Conservation (phyloP, 208 protist species). For the Blastocrithidia nonstop region DNA sequence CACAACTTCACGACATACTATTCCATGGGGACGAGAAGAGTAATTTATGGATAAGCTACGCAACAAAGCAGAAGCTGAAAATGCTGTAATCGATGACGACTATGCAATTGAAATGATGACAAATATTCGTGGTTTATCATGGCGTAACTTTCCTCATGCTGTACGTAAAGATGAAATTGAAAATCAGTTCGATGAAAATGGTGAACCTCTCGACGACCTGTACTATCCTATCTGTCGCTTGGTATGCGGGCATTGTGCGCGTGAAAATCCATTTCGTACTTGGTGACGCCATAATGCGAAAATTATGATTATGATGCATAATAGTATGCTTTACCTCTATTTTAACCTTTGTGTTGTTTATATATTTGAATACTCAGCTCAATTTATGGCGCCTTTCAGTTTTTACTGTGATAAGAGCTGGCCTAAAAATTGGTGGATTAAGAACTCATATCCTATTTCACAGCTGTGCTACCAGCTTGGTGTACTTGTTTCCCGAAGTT, state of each 20-base stretch:
- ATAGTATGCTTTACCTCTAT: conserved; percentile 48
- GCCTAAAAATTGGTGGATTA: conserved; percentile 38
- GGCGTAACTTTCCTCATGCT: not conserved
- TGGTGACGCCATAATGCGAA: conserved; percentile 31
- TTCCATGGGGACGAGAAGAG: conserved; percentile 20
- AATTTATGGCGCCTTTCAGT: conserved; percentile 72
- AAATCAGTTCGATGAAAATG: conserved; percentile 4
- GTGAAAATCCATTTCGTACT: conserved; percentile 7
- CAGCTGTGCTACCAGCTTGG: conserved; percentile 87
- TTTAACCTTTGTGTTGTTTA: conserved; percentile 74
- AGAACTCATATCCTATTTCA: conserved; percentile 63
- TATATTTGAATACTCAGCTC: conserved; percentile 74
- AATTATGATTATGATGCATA: conserved; percentile 23
- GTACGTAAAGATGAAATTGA: conserved; percentile 2
- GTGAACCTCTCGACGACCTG: conserved; percentile 7
- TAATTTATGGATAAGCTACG: conserved; percentile 12
- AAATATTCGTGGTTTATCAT: conserved; percentile 2
- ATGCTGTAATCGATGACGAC: not conserved
- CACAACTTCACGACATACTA: not conserved
- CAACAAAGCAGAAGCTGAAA: not conserved
- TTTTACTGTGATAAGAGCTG: conserved; percentile 28
- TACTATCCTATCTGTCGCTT: conserved; percentile 17
- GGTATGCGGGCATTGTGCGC: conserved; percentile 13
- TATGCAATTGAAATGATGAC: conserved; percentile 21
- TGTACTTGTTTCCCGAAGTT: conserved; percentile 76